phyloP scores from a whole-genome alignment of 352 stramenopile genomes.

The Saprolegnia diclina region DNA sequence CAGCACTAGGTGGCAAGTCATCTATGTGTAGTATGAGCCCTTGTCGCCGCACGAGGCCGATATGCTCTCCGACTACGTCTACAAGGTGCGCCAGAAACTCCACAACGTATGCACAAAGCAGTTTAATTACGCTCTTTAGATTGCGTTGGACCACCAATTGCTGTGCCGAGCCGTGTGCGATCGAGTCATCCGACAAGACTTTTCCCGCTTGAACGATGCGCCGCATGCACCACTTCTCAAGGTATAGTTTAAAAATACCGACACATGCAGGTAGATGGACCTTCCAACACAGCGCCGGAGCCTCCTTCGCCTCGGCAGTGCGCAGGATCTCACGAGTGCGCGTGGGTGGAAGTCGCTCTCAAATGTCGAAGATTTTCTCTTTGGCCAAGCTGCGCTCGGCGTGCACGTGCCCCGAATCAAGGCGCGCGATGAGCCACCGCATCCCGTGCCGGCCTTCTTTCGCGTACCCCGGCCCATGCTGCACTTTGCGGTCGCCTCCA shows the following conservation, averaged over 20 bases:
- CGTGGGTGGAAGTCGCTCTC: constrained; percentile 5
- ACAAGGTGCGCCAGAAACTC: constrained; percentile 29
- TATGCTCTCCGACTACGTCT: constrained; percentile 62
- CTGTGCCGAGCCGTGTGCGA: constrained; percentile 10
- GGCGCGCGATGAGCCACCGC: not conserved
- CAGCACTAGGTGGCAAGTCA: not conserved
- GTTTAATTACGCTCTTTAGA: not conserved
- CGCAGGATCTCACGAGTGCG: not conserved
- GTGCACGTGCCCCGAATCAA: not conserved
- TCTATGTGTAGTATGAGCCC: constrained; percentile 25
- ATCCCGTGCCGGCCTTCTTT: not conserved
- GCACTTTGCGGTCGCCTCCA: not conserved
- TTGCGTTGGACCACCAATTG: constrained; percentile 16
- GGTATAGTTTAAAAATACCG: not conserved
- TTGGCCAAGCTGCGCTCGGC: not conserved
- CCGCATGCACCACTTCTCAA: not conserved
- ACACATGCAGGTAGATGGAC: not conserved
- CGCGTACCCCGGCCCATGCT: not conserved
- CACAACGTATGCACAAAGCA: not conserved
- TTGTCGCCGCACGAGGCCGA: constrained; percentile 47
- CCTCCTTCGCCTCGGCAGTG: constrained; percentile 9
- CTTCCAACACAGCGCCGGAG: not conserved
- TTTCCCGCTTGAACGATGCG: constrained; percentile 1
- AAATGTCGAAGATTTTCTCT: constrained; percentile 16
- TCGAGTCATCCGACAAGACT: constrained; percentile 24